A percentile compares a stretch with the other conserved stretches of the same genome.
phyloP scores from a whole-genome alignment of 2,329 filamentous ascomycete species.

The Apiospora arundinis region DNA sequence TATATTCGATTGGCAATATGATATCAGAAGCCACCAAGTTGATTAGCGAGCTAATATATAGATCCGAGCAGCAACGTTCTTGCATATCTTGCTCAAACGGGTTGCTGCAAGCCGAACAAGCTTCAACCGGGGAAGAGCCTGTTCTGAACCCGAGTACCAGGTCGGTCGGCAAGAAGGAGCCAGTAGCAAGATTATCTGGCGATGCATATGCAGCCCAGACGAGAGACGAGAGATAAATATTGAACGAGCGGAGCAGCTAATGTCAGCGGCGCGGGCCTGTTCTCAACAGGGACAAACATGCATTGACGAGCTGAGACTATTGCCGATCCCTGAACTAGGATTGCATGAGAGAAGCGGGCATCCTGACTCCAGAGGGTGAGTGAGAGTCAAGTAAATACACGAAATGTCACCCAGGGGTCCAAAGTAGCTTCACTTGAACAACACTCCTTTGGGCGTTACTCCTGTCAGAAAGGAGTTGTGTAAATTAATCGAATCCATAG shows the following conservation, averaged over 20 bases:
- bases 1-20: neutral
- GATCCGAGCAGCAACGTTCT: neutral
- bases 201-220: neutral
- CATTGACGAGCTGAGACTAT: neutral
- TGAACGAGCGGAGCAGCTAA: neutral
- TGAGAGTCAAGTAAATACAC: neutral
- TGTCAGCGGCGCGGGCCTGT: neutral
- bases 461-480: neutral
- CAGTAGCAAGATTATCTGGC: neutral
- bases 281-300: neutral
- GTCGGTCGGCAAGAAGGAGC: neutral
- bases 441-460: neutral
- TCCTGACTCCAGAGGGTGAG: neutral
- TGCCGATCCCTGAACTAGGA: neutral
- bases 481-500: neutral
- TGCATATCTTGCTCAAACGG: neutral
- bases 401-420: neutral
- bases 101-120: neutral
- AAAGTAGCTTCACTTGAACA: no score
- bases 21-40: neutral
- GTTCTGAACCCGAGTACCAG: slow-evolving; percentile 2
- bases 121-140: neutral
- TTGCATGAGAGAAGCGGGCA: neutral
- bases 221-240: neutral
- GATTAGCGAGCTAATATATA: neutral